These are phyloP conservation scores for Ceratocystis cacaofunesta DNA, from an alignment of 2,329 filamentous ascomycete genomes.

Conservation along the genomic window DNA sequence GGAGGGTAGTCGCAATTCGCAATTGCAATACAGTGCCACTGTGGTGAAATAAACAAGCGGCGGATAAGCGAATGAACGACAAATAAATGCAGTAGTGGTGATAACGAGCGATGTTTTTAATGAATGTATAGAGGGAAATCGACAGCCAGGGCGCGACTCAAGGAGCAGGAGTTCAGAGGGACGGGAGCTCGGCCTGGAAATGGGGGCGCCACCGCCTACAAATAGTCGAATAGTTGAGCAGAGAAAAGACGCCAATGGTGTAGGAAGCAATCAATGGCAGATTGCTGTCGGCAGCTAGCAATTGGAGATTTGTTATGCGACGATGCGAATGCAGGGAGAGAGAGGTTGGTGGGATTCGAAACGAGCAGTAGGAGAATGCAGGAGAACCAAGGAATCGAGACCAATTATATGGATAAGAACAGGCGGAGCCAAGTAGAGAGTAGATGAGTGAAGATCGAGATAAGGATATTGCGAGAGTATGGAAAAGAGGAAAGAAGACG, in stretches of 20 bases:
- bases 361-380: constrained; percentile 1
- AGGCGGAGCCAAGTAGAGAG: not conserved
- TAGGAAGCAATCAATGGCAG: not conserved
- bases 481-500: not conserved
- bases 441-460: not conserved
- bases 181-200: not conserved
- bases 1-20: not conserved
- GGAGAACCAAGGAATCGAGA: not conserved
- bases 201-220: not conserved
- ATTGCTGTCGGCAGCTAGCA: not conserved
- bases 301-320: not conserved
- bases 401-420: not conserved
- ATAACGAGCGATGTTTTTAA: not conserved
- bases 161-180: not conserved
- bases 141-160: not conserved
- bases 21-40: not conserved
- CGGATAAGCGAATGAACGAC: not conserved
- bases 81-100: not conserved
- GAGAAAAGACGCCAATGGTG: not conserved
- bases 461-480: not conserved
- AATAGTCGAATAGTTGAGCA: not conserved
- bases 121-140: not conserved
- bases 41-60: not conserved
- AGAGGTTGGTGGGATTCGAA: not conserved
- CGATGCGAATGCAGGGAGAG: constrained; percentile 1